Percentiles rank a stretch among this genome's conserved stretches.
Evolutionary conservation across 2,329 filamentous ascomycete genomes (phyloP).

Genomic region (Dothiorella sarmentorum): DNA sequence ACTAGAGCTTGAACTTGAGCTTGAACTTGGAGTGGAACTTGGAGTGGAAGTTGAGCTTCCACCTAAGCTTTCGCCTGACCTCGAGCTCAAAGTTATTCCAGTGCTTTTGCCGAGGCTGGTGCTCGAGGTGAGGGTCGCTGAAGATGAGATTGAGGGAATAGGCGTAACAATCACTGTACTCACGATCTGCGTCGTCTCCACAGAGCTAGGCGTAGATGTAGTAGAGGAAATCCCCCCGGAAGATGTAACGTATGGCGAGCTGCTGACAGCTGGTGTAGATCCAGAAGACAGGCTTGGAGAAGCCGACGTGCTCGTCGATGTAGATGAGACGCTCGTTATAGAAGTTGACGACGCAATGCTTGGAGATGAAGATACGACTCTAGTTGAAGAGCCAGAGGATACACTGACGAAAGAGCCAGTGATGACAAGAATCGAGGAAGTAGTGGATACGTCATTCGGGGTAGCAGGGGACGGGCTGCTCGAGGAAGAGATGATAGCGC

Average conservation of each 20-base stretch:
- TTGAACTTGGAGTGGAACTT: too few species aligned
- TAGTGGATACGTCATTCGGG: not conserved
- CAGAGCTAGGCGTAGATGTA: too few species aligned
- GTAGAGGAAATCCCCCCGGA: too few species aligned
- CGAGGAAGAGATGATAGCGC: not conserved
- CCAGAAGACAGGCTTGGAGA: not conserved
- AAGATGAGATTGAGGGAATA: not conserved
- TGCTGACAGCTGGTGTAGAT: not conserved
- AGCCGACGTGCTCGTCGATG: not conserved
- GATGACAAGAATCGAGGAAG: not conserved
- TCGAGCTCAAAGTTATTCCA: too few species aligned
- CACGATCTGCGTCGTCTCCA: not conserved
- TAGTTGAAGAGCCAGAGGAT: not conserved
- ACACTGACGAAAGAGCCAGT: not conserved
- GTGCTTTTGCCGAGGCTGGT: too few species aligned
- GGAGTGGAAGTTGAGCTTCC: too few species aligned
- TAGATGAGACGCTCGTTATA: not conserved
- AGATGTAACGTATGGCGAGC: too few species aligned
- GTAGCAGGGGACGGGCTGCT: not conserved
- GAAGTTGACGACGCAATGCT: too few species aligned
- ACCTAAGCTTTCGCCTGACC: too few species aligned
- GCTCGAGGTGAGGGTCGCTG: not conserved
- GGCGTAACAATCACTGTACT: not conserved
- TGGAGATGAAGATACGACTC: not conserved
- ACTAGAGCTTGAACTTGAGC: too few species aligned